A percentile compares a stretch with the other conserved stretches of the same genome.
Evolutionary conservation across 192 early-diverging fungal genomes (phyloP).

Genomic region (Pilobolus umbonatus): DNA sequence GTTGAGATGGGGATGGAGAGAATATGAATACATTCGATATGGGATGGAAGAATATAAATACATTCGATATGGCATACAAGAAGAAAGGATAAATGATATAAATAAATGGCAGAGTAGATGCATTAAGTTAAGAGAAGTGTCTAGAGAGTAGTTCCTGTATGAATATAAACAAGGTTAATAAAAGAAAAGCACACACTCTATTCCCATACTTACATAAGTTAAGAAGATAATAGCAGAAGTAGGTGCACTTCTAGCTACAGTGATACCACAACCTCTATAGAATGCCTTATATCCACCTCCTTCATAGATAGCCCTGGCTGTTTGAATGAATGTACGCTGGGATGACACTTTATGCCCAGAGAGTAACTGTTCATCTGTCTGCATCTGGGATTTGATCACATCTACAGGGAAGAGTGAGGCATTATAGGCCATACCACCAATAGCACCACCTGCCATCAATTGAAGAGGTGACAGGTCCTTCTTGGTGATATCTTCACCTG

Average conservation of each 20-base stretch:
- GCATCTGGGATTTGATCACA: slow-evolving; percentile 90
- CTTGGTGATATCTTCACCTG: slow-evolving; percentile 46
- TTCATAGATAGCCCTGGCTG: slow-evolving; percentile 65
- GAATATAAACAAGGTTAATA: no score
- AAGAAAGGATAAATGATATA: no score
- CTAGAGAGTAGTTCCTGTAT: no score
- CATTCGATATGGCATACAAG: no score
- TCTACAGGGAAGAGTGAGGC: slow-evolving; percentile 88
- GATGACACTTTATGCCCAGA: not conserved
- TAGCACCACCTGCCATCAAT: slow-evolving; percentile 82
- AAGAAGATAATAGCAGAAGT: slow-evolving; percentile 93
- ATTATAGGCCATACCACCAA: slow-evolving; percentile 91
- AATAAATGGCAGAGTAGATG: no score
- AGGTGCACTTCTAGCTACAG: slow-evolving; percentile 81
- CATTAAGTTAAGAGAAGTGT: no score
- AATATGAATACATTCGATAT: no score
- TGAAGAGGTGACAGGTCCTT: slow-evolving; percentile 68
- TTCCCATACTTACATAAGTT: slow-evolving; percentile 92
- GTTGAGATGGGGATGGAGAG: no score
- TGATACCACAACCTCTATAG: slow-evolving; percentile 94
- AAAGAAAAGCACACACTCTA: no score
- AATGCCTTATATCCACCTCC: slow-evolving; percentile 79
- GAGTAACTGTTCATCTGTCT: slow-evolving; percentile 69
- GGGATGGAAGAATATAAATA: no score
- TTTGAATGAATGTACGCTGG: slow-evolving; percentile 51